These are phyloP conservation scores for Akanthomyces lecanii DNA, from an alignment of 2,329 filamentous ascomycete species.

Conservation along the genomic window DNA sequence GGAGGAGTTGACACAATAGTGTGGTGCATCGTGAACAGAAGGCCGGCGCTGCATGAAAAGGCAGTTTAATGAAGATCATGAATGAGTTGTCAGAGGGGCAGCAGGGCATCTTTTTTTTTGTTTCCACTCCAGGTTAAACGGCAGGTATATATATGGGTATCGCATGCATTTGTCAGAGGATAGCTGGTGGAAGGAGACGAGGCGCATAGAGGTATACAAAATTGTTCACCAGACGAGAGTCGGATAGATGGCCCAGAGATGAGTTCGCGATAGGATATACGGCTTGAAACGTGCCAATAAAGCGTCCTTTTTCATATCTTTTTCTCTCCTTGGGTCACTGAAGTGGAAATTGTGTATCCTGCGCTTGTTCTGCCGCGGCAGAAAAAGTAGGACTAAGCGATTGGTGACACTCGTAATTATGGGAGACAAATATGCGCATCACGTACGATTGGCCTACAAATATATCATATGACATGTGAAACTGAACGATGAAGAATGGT, in stretches of 20 bases:
- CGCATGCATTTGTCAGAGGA: neutral
- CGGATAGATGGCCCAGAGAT: neutral
- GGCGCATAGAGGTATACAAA: neutral
- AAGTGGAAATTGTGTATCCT: too few species aligned
- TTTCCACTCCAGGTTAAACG: neutral
- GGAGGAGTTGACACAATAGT: constrained; percentile 40
- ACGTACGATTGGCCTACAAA: too few species aligned
- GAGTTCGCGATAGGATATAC: neutral
- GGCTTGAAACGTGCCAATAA: too few species aligned
- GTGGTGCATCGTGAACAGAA: neutral
- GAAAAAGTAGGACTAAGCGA: too few species aligned
- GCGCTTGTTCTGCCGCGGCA: too few species aligned
- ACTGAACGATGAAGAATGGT: too few species aligned
- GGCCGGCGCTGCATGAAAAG: neutral
- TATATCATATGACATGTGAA: too few species aligned
- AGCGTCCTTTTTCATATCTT: too few species aligned
- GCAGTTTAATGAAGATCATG: neutral
- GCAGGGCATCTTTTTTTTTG: neutral
- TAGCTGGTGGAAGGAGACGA: neutral
- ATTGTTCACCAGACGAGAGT: neutral
- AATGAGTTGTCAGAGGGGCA: neutral
- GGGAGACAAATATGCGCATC: too few species aligned
- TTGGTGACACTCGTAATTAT: too few species aligned
- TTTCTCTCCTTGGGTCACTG: too few species aligned
- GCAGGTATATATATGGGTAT: neutral